Evolutionary conservation across 2,329 filamentous ascomycete genomes (phyloP), one percentile per base, ranked within the genome.

Genomic region (Hypoxylon sp.): DNA sequence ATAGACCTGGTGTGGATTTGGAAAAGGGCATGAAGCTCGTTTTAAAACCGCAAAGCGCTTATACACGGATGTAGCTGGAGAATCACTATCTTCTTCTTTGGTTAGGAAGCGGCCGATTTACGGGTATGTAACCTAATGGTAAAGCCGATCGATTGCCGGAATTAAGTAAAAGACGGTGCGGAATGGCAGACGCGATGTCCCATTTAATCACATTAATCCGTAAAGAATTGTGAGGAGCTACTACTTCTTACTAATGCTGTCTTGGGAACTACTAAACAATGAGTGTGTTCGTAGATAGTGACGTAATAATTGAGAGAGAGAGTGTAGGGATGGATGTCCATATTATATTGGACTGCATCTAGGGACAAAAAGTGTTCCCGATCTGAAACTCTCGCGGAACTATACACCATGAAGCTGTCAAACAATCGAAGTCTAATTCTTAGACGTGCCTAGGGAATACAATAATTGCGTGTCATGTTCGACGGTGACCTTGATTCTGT

Each of bases 31-130:
- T 66, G 42, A 51, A 54, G 44, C 32, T 42, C 7, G 11, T 66
- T 62, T 58, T 64, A 42, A 65, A 58, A 2, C 48, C 35, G 32
- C 31, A 50, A 42, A 27, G 32, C 57, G 62, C 46, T 55, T 68
- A 68, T 44, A 62, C 53, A 50, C 60, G 66, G 61, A 60, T 57
- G 52, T 29, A n/a, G 31, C 46, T 37, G 15, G n/a, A 4, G 35
- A 37, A 17, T 13, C n/a, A 10, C 7, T 47, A 2, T 35, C 29
- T 56, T 29, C 55, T 29, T 15, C 13, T 15, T 19, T 15, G 29
- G 29, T 35, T 21, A 21, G 27, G 39, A 35, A 21, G 24, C 3
- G 24, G 10, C 44, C 44, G 56, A 47, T 19, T 44, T 19, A 44
- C 39, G 39, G 39, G 39, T 42, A 39, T 51, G 56, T 17, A 51